A percentile compares a stretch with the other conserved stretches of the same genome.
phyloP scores from a whole-genome alignment of 2,329 filamentous ascomycete genomes.

The Aspergillus sp. region DNA sequence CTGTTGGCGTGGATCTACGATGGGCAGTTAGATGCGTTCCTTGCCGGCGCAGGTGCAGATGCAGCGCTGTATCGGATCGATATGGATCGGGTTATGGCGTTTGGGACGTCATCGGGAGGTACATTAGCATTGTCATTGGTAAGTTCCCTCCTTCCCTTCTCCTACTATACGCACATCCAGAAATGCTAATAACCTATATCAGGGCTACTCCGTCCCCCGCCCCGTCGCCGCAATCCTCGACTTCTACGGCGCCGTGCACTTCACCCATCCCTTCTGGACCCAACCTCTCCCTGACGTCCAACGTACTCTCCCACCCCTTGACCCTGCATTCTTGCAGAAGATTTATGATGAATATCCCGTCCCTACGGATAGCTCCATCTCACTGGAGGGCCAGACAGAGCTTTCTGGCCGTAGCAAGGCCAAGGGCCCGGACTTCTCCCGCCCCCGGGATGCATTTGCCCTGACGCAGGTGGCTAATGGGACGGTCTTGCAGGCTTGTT shows the following conservation, averaged over 20 bases:
- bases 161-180: background rate
- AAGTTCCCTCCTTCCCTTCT: conserved; percentile 9
- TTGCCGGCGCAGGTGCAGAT: conserved; percentile 18
- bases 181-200: background rate
- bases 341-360: conserved; percentile 41
- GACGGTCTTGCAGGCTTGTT: conserved; percentile 36
- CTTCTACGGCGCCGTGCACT: conserved; percentile 47
- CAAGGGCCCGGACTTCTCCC: conserved; percentile 38
- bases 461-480: conserved; percentile 47
- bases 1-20: conserved; percentile 46
- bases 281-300: conserved; percentile 33
- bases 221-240: conserved; percentile 43
- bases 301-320: conserved; percentile 29
- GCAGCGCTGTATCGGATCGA: conserved; percentile 23
- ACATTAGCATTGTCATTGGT: conserved; percentile 48
- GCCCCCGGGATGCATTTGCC: conserved; percentile 43
- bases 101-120: conserved; percentile 55
- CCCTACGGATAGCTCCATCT: conserved; percentile 43
- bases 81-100: conserved; percentile 41
- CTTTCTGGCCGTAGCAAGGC: conserved; percentile 7
- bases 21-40: conserved; percentile 33
- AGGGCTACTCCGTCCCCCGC: conserved; percentile 43
- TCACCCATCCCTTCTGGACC: conserved; percentile 42
- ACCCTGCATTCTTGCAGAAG: conserved; percentile 34
- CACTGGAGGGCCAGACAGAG: conserved; percentile 43